phyloP scores from a whole-genome alignment of 2,329 filamentous ascomycete genomes.

The Dactylellina cionopaga region DNA sequence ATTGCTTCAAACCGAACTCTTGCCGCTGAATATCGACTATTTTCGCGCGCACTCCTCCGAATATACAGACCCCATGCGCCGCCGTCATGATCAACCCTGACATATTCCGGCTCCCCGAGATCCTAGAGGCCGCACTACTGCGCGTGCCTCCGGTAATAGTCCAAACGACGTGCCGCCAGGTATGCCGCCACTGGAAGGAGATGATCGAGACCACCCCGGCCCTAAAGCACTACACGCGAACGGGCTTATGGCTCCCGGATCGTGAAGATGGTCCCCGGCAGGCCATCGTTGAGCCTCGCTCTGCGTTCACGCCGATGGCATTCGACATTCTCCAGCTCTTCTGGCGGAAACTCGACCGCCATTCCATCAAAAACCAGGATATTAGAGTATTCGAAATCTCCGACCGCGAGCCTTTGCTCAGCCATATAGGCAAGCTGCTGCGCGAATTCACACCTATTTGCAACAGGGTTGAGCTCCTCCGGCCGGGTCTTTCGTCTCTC shows the following conservation, averaged over 20 bases:
- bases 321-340: constrained; percentile 23
- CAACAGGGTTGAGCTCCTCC: constrained; percentile 1
- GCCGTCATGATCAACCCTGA: background rate
- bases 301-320: constrained; percentile 27
- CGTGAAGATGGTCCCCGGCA: background rate
- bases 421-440: constrained; percentile 9
- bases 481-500: constrained; percentile 12
- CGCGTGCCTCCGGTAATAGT: constrained; percentile 23
- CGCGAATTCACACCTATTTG: background rate
- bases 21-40: background rate
- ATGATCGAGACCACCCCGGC: constrained; percentile 23
- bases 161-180: constrained; percentile 19
- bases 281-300: background rate
- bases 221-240: constrained; percentile 16
- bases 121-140: constrained; percentile 27
- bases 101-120: constrained; percentile 18
- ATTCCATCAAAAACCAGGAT: constrained; percentile 11
- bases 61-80: background rate
- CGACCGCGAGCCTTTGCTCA: constrained; percentile 2
- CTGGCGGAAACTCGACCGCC: constrained; percentile 23
- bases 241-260: constrained; percentile 28
- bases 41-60: background rate
- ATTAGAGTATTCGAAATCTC: background rate
- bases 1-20: too few relatives aligned
- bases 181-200: constrained; percentile 19